Percentiles rank a stretch among this genome's conserved stretches.
phyloP scores from a whole-genome alignment of 2,329 filamentous ascomycete species.

The Phoma herbarum region DNA sequence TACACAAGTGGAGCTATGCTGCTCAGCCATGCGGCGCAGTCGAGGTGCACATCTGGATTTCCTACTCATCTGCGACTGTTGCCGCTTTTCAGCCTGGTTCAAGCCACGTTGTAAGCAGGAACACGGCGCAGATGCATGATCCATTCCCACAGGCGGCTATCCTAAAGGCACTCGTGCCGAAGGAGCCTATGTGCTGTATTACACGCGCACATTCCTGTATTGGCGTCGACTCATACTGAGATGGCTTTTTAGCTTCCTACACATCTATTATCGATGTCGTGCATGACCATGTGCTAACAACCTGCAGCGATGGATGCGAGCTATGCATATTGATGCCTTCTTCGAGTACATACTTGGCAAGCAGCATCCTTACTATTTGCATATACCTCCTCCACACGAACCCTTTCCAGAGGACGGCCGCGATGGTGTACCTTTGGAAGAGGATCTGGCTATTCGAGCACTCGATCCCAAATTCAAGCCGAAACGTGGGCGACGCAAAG shows the following conservation, averaged over 20 bases:
- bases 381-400: conserved; percentile 72
- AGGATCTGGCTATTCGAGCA: conserved; percentile 86
- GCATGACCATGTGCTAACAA: conserved; percentile 8
- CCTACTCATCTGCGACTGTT: neutral
- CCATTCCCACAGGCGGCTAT: neutral
- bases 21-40: conserved; percentile 1
- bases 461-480: conserved; percentile 78
- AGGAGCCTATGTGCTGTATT: neutral
- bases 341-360: conserved; percentile 88
- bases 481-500: conserved; percentile 69
- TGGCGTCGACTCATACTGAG: neutral
- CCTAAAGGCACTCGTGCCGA: neutral
- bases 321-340: conserved; percentile 93
- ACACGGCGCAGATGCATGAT: neutral
- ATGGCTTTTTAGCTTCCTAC: neutral
- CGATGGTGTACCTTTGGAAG: conserved; percentile 84
- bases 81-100: neutral
- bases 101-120: conserved; percentile 5
- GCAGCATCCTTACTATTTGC: conserved; percentile 79
- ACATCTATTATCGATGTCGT: neutral
- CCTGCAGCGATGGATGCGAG: conserved; percentile 88
- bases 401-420: conserved; percentile 71
- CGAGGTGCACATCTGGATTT: neutral
- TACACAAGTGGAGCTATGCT: neutral
- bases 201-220: neutral